Evolutionary conservation across 2,329 filamentous ascomycete genomes (phyloP).

Genomic region (Huntiella abstrusa): DNA sequence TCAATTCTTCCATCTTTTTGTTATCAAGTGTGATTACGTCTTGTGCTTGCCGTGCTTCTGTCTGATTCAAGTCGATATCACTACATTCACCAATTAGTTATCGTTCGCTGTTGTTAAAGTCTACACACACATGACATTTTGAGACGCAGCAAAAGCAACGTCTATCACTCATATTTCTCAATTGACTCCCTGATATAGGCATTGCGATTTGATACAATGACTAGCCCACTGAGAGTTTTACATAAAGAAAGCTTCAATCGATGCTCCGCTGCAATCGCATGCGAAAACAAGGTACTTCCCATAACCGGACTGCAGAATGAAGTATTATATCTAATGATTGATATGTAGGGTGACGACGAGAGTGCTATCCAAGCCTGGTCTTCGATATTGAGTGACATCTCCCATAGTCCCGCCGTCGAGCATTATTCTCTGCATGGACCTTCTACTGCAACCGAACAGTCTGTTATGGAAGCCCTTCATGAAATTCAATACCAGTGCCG

Average conservation of each 20-base stretch:
- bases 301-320: neutral
- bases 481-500: conserved; percentile 82
- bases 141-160: too few relatives aligned
- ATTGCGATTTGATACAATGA: conserved; percentile 20
- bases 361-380: conserved; percentile 84
- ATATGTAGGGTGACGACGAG: conserved; percentile 58
- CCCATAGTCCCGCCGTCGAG: neutral
- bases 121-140: too few relatives aligned
- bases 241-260: conserved; percentile 93
- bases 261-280: conserved; percentile 90
- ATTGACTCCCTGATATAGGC: neutral
- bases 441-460: conserved; percentile 65
- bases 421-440: conserved; percentile 48
- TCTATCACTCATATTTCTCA: neutral
- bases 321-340: neutral
- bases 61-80: too few relatives aligned
- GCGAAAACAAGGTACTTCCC: conserved; percentile 64
- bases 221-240: conserved; percentile 73
- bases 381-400: neutral
- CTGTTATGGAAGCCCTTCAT: conserved; percentile 61
- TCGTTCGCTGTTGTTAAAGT: too few relatives aligned
- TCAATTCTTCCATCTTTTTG: too few relatives aligned
- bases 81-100: too few relatives aligned
- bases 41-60: too few relatives aligned
- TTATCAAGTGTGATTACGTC: too few relatives aligned